Base-by-base conservation (phyloP, 2,329 filamentous ascomycete species). In the Daldinia sp. region DNA sequence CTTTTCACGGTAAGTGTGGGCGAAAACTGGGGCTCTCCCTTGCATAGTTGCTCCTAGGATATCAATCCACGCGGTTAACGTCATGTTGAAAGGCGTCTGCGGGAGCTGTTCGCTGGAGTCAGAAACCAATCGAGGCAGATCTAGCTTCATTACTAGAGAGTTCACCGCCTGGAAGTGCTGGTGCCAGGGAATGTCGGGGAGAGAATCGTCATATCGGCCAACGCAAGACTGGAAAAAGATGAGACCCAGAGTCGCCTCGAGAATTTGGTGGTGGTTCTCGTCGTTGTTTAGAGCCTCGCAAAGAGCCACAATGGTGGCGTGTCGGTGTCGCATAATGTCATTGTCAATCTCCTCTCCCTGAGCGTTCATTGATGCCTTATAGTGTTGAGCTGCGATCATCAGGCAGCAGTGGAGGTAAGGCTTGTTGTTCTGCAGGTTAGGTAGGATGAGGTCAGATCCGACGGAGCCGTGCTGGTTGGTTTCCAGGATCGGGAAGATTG, bases 221-320 rank as follows among this genome's bases (percentile, higher is more conserved):
- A 98, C 94, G 23, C 92, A 90, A 79, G 91, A 95, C 75, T 97
- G 93, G 81, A 97, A 96, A 81, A 97, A 95, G 76, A 97, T 97
- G 87, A 98, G 93, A 52, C 92, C 93, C 4, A 98, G 85, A 0
- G 94, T 93, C 1, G 94, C 93, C 78, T 98, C 94, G 10, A 98
- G 87, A 71, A 96, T 96, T 76, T 95, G 87, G 62, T 90, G 85
- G 76, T 97, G 93, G 74, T 96, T 85, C 73, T 90, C 89, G 74
- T 97, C 93, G 61, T 85, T 83, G 73, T 89, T 88, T 58, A 98
- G 85, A 0, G 92, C 89, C 66, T 93, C 88, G 76, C 93, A 97
- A 2, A 98, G 85, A 70, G 92, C 88, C 7, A 90, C 90, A 70
- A 98, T 93, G 37, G 94, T 94, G 30, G 92, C 89, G 76, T 91